These are phyloP conservation scores for Diaporthe destruens DNA, from an alignment of 2,329 filamentous ascomycete genomes.

Conservation along the genomic window DNA sequence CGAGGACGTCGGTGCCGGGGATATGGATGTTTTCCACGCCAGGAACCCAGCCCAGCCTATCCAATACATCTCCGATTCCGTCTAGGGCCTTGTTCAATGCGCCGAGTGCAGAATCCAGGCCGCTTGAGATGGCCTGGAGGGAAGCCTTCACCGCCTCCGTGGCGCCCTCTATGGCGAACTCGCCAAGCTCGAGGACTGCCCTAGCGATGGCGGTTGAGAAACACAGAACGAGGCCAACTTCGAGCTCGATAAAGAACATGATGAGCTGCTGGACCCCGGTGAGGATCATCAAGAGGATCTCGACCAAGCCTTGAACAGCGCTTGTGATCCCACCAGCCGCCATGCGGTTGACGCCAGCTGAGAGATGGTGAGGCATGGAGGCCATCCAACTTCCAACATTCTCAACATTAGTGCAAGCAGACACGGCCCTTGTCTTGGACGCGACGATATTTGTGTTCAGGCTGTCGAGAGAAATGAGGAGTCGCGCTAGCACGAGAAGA, in stretches of 20 bases:
- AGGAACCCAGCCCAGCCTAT: too few relatives aligned
- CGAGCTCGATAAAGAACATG: conserved; percentile 91
- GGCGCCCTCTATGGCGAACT: conserved; percentile 54
- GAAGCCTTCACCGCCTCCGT: conserved; percentile 65
- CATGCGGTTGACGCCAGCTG: conserved; percentile 87
- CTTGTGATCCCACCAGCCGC: conserved; percentile 84
- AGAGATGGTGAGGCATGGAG: conserved; percentile 97
- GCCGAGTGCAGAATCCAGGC: conserved; percentile 61
- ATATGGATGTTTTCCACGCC: too few relatives aligned
- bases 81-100: conserved; percentile 63
- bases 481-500: conserved; percentile 84
- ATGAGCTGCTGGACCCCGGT: conserved; percentile 89
- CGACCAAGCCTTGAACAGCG: conserved; percentile 83
- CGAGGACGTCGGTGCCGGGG: conserved; percentile 64
- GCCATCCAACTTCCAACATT: conserved; percentile 95
- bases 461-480: conserved; percentile 80
- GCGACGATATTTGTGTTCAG: conserved; percentile 80
- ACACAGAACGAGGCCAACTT: conserved; percentile 91
- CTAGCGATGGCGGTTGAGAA: conserved; percentile 86
- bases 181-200: conserved; percentile 79
- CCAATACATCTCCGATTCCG: conserved; percentile 63
- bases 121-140: conserved; percentile 63
- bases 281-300: conserved; percentile 81
- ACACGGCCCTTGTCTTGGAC: conserved; percentile 84
- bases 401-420: conserved; percentile 92